phyloP scores from a whole-genome alignment of 2,329 filamentous ascomycete genomes.

The Colletotrichum ledebouriae region DNA sequence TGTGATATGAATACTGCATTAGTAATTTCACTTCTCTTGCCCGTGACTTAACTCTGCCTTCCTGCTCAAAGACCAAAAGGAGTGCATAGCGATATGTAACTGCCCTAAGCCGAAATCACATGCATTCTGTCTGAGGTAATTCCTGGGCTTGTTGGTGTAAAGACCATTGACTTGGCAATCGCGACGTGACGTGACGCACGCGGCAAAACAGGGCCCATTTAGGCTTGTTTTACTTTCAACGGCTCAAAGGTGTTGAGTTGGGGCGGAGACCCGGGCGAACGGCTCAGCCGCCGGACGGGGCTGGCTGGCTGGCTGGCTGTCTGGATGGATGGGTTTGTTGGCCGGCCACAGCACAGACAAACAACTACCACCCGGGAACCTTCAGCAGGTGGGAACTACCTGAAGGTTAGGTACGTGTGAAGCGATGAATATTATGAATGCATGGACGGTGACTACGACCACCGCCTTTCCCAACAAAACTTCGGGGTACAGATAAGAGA shows the following conservation, averaged over 20 bases:
- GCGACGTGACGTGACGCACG: slow-evolving; percentile 2
- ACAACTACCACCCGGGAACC: too few species aligned
- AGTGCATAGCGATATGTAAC: too few species aligned
- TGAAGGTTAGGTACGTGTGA: too few species aligned
- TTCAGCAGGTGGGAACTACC: too few species aligned
- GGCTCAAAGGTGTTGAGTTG: slow-evolving; percentile 28
- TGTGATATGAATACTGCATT: too few species aligned
- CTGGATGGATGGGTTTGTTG: too few species aligned
- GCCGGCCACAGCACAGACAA: too few species aligned
- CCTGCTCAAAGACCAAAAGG: too few species aligned
- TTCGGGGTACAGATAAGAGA: not conserved
- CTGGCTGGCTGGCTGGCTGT: too few species aligned
- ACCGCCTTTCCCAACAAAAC: slow-evolving; percentile 23
- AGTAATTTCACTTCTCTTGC: too few species aligned
- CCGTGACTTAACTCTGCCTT: too few species aligned
- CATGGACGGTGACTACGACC: not conserved
- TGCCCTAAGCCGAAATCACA: slow-evolving; percentile 20
- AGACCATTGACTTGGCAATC: not conserved
- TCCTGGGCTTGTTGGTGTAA: not conserved
- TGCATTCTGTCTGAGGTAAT: not conserved
- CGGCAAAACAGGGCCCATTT: slow-evolving; percentile 15
- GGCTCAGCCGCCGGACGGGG: slow-evolving; percentile 32
- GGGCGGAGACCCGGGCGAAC: slow-evolving; percentile 40
- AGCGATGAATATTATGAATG: too few species aligned
- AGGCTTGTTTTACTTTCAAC: not conserved